These are phyloP conservation scores for Coffea humblotiana DNA, from an alignment of 305 asterid species.

Conservation along the genomic window DNA sequence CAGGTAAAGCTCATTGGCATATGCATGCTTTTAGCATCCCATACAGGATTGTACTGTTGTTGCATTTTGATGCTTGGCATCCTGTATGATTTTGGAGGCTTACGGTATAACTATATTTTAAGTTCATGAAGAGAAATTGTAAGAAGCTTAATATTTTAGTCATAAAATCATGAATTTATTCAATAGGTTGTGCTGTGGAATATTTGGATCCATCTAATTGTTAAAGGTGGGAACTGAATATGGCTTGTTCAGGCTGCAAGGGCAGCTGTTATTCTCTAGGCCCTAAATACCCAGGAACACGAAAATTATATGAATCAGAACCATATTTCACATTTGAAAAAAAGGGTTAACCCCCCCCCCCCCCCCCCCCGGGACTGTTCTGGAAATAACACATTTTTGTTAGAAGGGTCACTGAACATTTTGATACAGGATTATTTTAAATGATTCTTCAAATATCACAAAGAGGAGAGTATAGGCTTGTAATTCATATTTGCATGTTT, in stretches of 20 bases:
- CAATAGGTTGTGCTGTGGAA: background rate
- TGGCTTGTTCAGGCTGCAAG: background rate
- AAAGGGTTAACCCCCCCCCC: too few species aligned
- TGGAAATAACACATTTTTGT: too few species aligned
- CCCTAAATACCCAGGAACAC: background rate
- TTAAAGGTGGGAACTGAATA: background rate
- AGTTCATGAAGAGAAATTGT: background rate
- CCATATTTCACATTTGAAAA: background rate
- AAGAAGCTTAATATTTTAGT: background rate
- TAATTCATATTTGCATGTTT: conserved; percentile 6
- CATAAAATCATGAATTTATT: background rate
- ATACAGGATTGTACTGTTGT: background rate
- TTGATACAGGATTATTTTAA: background rate
- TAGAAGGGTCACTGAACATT: background rate
- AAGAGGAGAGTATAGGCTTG: background rate
- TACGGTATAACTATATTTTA: background rate
- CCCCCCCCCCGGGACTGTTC: too few species aligned
- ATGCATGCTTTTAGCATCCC: background rate
- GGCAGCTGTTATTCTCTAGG: background rate
- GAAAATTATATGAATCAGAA: too few species aligned
- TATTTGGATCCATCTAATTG: background rate
- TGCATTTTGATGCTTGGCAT: conserved; percentile 1
- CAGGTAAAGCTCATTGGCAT: conserved; percentile 45
- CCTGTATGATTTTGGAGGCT: conserved; percentile 9
- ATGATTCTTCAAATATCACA: too few species aligned